These are phyloP conservation scores for Cercospora brassicicola DNA, from an alignment of 2,329 filamentous ascomycete species.

Conservation along the genomic window DNA sequence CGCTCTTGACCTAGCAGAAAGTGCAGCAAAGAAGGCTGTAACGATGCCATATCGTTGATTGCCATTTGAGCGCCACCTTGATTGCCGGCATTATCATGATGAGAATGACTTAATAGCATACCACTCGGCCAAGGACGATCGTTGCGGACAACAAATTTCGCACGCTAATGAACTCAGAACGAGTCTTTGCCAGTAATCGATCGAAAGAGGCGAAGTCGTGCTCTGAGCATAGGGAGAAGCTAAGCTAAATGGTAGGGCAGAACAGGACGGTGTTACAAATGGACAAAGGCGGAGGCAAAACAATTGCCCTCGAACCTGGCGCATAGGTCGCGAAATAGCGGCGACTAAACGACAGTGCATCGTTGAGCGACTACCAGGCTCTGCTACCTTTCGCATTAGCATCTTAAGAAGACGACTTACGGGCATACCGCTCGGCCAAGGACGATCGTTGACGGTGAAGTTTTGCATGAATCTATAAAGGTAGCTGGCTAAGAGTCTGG, in stretches of 20 bases:
- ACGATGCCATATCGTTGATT: neutral
- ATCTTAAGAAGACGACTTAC: neutral
- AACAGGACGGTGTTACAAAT: neutral
- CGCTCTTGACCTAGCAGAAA: neutral
- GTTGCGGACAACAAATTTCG: neutral
- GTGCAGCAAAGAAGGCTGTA: neutral
- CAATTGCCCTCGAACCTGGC: neutral
- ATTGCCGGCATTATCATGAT: neutral
- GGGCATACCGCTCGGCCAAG: neutral
- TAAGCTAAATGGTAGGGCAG: neutral
- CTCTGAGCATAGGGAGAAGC: neutral
- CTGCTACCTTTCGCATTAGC: neutral
- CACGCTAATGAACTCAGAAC: neutral
- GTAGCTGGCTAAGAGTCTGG: neutral
- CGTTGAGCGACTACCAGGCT: neutral
- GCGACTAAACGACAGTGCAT: neutral
- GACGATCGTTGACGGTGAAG: neutral
- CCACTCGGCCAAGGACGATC: neutral
- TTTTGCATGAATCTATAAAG: neutral
- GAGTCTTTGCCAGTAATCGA: neutral
- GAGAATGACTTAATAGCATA: neutral
- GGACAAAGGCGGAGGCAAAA: neutral
- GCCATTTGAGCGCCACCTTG: neutral
- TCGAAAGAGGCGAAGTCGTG: neutral
- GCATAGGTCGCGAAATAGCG: too few relatives aligned